Evolutionary conservation across 2,329 filamentous ascomycete genomes (phyloP).

Genomic region (Exophiala lecanii-corni): DNA sequence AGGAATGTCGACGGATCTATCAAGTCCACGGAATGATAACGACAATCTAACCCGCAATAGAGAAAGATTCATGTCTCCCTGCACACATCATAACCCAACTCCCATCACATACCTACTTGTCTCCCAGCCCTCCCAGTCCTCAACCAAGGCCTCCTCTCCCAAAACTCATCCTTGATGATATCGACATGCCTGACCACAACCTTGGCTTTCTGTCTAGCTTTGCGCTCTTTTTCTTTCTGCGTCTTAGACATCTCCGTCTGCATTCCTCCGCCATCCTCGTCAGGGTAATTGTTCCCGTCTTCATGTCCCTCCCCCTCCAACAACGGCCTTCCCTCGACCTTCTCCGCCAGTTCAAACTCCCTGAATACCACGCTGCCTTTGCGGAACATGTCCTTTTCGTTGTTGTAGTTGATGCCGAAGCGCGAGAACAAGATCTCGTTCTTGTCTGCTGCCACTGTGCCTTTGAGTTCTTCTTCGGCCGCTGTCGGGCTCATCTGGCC

Average conservation of each 20-base stretch:
- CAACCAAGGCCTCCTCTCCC: conserved; percentile 81
- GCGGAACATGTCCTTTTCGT: conserved; percentile 84
- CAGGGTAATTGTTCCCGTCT: conserved; percentile 32
- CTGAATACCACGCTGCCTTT: conserved; percentile 90
- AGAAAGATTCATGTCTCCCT: no score
- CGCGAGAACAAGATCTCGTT: conserved; percentile 89
- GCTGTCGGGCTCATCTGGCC: conserved; percentile 71
- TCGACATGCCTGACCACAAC: conserved; percentile 83
- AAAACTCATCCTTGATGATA: conserved; percentile 94
- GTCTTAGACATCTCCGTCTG: conserved; percentile 51
- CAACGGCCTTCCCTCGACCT: conserved; percentile 47
- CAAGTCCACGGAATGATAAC: no score
- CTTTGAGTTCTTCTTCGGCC: conserved; percentile 76
- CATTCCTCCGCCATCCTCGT: neutral
- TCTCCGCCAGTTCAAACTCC: conserved; percentile 66
- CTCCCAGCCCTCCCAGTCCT: conserved; percentile 6
- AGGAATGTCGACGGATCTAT: no score
- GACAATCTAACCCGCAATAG: no score
- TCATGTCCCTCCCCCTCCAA: conserved; percentile 41
- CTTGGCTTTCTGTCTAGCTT: conserved; percentile 71
- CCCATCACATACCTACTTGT: neutral
- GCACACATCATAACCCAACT: no score
- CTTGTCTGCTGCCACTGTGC: conserved; percentile 80
- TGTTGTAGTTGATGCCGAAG: conserved; percentile 96
- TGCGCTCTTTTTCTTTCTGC: conserved; percentile 78